Evolutionary conservation across 352 stramenopile genomes (phyloP), one percentile per base, ranked within the genome.

Genomic region (Plasmopara muralis): DNA sequence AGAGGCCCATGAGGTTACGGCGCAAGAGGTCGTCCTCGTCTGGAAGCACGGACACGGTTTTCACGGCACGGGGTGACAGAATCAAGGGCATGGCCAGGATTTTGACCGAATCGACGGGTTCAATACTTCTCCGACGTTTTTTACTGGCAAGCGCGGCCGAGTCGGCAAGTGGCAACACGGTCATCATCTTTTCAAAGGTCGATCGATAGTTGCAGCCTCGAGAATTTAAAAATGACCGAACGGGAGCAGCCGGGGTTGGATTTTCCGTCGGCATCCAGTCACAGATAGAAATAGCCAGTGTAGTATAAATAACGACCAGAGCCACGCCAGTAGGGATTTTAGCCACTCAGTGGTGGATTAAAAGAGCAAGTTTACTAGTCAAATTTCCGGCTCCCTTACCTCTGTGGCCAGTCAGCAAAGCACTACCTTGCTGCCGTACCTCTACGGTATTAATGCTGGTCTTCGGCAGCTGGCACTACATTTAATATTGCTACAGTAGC

Each of bases 1-100:
- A 80, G 28, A 92, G 74, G 4, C 81, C 76, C 73, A 89, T 84
- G 53, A 92, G 72, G 44, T 66, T 84, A 41, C 75, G 74, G 14
- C 78, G 70, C 51, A 87, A 53, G 6, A 76, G 62, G 25, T 78
- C 68, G 8, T 71, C 64, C 57, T 28, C 43, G 31, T 15, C 10
- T 39, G 15, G 14, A 9, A 20, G 25, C 43, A 16, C 5, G 25
- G 44, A 25, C 20, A 34, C 49, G 55, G 47, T 6, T 64, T 63
- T 38, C 60, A 74, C 64, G 20, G 53, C 44, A 47, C 56, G 60
- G 31, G 62, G 61, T 14, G 66, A 70, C 63, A 81, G 55, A 28
- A 47, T 54, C 34, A 74, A 57, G 39, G 74, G 72, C 48, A 88
- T 62, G 14, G 53, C 56, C 34, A 88, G 60, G 46, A 85, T 72